phyloP scores from a whole-genome alignment of 2,329 filamentous ascomycete genomes.

The Cercospora beticola region DNA sequence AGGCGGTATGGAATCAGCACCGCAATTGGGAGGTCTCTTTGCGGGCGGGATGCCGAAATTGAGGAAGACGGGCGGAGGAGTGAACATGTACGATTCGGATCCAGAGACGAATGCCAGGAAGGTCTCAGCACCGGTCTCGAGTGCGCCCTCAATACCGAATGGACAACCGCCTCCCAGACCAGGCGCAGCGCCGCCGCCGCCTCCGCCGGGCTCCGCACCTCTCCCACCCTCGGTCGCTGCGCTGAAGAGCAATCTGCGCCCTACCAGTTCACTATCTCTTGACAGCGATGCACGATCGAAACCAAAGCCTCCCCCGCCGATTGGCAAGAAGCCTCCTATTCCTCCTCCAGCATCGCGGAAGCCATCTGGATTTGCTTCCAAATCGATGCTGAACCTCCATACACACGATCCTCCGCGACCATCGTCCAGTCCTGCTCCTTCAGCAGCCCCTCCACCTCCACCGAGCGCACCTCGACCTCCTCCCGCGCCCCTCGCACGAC shows the following conservation, averaged over 20 bases:
- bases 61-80: constrained; percentile 72
- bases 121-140: constrained; percentile 54
- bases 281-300: constrained; percentile 53
- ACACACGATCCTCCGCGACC: constrained; percentile 38
- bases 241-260: constrained; percentile 50
- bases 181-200: constrained; percentile 49
- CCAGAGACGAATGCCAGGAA: constrained; percentile 59
- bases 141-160: constrained; percentile 29
- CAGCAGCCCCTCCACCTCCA: constrained; percentile 44
- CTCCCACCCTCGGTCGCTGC: constrained; percentile 47
- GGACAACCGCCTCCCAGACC: constrained; percentile 42
- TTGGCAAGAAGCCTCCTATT: constrained; percentile 70
- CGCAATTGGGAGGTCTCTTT: constrained; percentile 84
- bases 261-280: constrained; percentile 59
- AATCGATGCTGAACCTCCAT: constrained; percentile 36
- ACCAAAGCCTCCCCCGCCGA: constrained; percentile 70
- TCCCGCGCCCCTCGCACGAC: constrained; percentile 24
- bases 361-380: constrained; percentile 49
- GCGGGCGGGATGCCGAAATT: constrained; percentile 94
- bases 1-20: constrained; percentile 60
- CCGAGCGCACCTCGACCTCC: constrained; percentile 43
- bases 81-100: constrained; percentile 65
- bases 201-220: constrained; percentile 52
- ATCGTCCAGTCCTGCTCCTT: constrained; percentile 66
- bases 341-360: constrained; percentile 59